These are phyloP conservation scores for Zymoseptoria crescenta DNA, from an alignment of 2,329 filamentous ascomycete genomes.

Conservation along the genomic window DNA sequence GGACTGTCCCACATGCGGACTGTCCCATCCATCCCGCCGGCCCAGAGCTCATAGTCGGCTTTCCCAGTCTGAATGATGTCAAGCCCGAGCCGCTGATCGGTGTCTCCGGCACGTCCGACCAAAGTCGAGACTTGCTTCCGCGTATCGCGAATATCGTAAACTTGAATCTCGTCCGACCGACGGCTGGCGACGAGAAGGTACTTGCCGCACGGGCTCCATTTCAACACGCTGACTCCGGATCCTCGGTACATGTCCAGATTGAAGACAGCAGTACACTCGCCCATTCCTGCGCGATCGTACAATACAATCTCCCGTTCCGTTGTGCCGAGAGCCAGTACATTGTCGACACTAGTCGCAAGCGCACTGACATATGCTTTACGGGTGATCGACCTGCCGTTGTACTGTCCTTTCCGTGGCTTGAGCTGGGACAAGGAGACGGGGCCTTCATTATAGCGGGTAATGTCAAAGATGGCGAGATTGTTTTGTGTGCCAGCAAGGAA, in stretches of 20 bases:
- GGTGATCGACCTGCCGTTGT: conserved; percentile 38
- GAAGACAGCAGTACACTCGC: conserved; percentile 46
- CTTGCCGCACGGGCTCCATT: conserved; percentile 50
- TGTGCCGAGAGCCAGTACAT: conserved; percentile 51
- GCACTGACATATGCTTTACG: conserved; percentile 51
- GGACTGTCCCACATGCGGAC: conserved; percentile 42
- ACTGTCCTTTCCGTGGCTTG: conserved; percentile 33
- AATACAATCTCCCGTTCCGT: conserved; percentile 49
- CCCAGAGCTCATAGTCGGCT: conserved; percentile 49
- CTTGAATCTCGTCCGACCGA: conserved; percentile 46
- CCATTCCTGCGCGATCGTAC: conserved; percentile 44
- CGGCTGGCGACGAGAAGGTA: conserved; percentile 55
- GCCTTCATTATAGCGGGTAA: conserved; percentile 39
- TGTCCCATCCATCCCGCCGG: conserved; percentile 49
- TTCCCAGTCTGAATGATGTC: conserved; percentile 39
- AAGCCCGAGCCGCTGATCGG: conserved; percentile 50
- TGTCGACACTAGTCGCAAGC: conserved; percentile 40
- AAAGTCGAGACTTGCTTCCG: conserved; percentile 45
- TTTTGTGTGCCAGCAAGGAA: conserved; percentile 53
- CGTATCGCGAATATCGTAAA: conserved; percentile 54
- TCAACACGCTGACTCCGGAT: conserved; percentile 47
- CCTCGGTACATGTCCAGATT: conserved; percentile 32
- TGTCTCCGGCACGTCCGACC: conserved; percentile 35
- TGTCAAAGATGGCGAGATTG: conserved; percentile 49
- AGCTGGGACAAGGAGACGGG: conserved; percentile 36